Base-by-base conservation (phyloP, 768 basidiomycete species). In the Lentinula aciculospora region DNA sequence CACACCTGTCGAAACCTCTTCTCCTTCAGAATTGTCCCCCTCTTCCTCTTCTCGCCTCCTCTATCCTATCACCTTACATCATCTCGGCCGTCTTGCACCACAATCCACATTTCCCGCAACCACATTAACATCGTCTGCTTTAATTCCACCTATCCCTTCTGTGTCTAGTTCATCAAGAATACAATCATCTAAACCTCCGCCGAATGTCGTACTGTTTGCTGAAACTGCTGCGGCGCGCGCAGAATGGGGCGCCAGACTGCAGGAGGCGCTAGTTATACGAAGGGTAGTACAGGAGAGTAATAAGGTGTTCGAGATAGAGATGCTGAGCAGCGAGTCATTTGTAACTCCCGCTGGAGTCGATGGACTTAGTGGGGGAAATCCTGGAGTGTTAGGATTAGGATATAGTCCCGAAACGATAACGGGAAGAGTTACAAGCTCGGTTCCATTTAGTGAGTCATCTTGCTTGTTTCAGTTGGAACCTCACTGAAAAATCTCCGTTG, bases 301-400 rank as follows among this genome's bases (percentile, higher is more conserved):
- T 71, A 94, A 93, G 76, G 92, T 92, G 17, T 97, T 98, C 63
- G 94, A 98, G 73, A 81, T 94, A 58, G 91, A 92, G 67, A 90
- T 90, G 2, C 76, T 97, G 54, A 95, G 93, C 68, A 78, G 83
- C 21, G 92, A 95, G 64, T 94, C 92, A 0, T 97, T 97, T 77
- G 71, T 89, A 47, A 81, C 92, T 27, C 89, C 92, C 0, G 81
- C 86, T 0, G 73, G 87, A 59, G 72, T 80, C 40, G 74, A 77
- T 39, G 77, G 76, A 13, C 5, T 7, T 28, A 12, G 7, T 9
- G 17, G 15, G 7, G 56, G 45, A 34, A 45, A 17, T 50, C 49
- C 23, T 3, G 48, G 49, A 7, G 44, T 68, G 5, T 61, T 73
- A 17, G 68, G 78, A 4, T 81, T 86, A 3, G 75, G 85, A 9